Conservation (phyloP, 148 eudicot species). For the Selenicereus undatus region DNA sequence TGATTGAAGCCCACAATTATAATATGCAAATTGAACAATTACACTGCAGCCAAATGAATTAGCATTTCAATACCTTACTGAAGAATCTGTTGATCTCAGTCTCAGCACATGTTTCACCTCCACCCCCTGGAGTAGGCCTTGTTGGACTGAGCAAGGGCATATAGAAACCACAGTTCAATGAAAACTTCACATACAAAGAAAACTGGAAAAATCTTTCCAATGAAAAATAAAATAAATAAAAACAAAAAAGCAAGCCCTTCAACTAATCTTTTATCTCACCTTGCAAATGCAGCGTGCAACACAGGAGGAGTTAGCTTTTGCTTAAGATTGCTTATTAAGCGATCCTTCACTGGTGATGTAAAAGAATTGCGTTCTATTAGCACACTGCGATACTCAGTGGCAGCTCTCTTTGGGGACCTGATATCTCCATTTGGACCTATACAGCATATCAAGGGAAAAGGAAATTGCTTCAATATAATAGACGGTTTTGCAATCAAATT, state of each 20-base stretch:
- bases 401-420: slow-evolving; percentile 79
- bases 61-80: slow-evolving; percentile 55
- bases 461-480: not conserved
- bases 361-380: slow-evolving; percentile 87
- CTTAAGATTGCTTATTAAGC: slow-evolving; percentile 62
- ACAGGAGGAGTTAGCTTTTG: slow-evolving; percentile 83
- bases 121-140: slow-evolving; percentile 83
- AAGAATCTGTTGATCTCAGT: slow-evolving; percentile 80
- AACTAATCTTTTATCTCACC: slow-evolving; percentile 36
- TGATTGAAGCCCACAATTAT: not conserved
- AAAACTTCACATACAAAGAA: slow-evolving; percentile 6
- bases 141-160: slow-evolving; percentile 55
- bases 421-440: slow-evolving; percentile 81
- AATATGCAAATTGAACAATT: not conserved
- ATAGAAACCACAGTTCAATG: slow-evolving; percentile 2
- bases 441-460: slow-evolving; percentile 13
- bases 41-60: not conserved
- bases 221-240: not conserved
- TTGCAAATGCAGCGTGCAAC: slow-evolving; percentile 94
- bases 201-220: not conserved
- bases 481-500: not conserved
- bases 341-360: slow-evolving; percentile 92
- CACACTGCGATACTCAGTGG: slow-evolving; percentile 79
- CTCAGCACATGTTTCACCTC: slow-evolving; percentile 99
- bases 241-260: not conserved